Percentiles rank a stretch among this genome's conserved stretches.
phyloP scores from a whole-genome alignment of 169 alveolate genomes.

The Cyclospora cayetanensis region DNA sequence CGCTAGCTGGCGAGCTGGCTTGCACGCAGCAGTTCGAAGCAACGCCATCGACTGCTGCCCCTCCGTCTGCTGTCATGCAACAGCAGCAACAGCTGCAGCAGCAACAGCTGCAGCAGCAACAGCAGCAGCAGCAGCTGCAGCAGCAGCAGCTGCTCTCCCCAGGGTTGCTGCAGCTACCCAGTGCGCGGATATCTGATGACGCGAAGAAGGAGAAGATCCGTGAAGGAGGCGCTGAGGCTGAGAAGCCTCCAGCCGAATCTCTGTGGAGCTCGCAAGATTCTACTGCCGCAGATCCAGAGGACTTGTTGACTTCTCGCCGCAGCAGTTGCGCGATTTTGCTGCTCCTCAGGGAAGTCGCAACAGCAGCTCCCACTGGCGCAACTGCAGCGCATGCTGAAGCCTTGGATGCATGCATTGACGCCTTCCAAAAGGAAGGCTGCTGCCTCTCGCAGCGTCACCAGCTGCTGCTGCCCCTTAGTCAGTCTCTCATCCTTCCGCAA shows the following conservation, averaged over 20 bases:
- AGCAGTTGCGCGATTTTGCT: constrained; percentile 8
- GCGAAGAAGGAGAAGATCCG: background rate
- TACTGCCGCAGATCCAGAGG: background rate
- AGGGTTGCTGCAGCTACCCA: background rate
- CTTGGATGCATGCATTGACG: background rate
- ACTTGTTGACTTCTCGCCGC: constrained; percentile 15
- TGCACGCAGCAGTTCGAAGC: too few relatives aligned
- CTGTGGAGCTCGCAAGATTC: constrained; percentile 19
- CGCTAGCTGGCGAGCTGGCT: background rate
- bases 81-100: background rate
- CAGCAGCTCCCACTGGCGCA: background rate
- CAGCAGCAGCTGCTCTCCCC: background rate
- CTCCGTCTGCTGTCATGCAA: background rate
- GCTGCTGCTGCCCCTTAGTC: constrained; percentile 11
- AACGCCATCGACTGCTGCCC: constrained; percentile 7
- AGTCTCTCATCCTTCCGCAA: background rate
- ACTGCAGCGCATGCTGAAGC: background rate
- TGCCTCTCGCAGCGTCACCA: background rate
- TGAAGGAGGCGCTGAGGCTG: background rate
- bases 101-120: background rate
- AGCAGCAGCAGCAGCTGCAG: constrained; percentile 15
- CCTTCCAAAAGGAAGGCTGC: background rate
- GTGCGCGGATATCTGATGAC: background rate
- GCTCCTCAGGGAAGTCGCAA: background rate
- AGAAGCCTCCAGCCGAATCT: background rate